phyloP scores from a whole-genome alignment of 169 alveolate species.

The Plasmodium relictum region DNA sequence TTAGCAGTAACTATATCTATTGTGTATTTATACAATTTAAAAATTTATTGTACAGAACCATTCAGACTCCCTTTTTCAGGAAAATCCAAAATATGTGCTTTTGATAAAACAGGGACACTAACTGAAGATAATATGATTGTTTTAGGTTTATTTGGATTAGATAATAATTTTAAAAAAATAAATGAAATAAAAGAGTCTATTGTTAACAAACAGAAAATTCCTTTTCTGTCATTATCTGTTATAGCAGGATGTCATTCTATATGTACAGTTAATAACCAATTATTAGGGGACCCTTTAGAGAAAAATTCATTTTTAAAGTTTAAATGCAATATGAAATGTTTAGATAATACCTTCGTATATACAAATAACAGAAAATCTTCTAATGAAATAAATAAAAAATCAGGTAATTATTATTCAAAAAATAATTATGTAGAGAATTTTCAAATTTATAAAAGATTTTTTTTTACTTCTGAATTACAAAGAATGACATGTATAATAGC shows the following conservation, averaged over 20 bases:
- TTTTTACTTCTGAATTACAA: constrained; percentile 90
- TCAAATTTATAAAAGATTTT: constrained; percentile 86
- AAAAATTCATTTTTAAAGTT: constrained; percentile 89
- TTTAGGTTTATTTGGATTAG: constrained; percentile 85
- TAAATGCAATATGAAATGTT: constrained; percentile 71
- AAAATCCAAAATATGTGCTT: constrained; percentile 92
- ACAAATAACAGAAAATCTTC: constrained; percentile 7
- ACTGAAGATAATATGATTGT: constrained; percentile 93
- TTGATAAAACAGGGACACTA: constrained; percentile 99
- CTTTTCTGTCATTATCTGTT: constrained; percentile 89
- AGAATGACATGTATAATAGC: constrained; percentile 87
- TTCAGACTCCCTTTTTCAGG: constrained; percentile 98
- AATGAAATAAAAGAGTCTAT: constrained; percentile 33
- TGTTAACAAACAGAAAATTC: constrained; percentile 68
- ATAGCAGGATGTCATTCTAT: constrained; percentile 97
- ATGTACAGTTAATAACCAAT: constrained; percentile 87
- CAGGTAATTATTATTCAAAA: not conserved
- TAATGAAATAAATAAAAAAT: constrained; percentile 7
- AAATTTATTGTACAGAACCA: constrained; percentile 99
- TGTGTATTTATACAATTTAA: constrained; percentile 90
- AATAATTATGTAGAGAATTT: constrained; percentile 79
- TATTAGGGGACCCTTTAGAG: constrained; percentile 98
- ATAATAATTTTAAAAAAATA: constrained; percentile 11
- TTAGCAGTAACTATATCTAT: constrained; percentile 97
- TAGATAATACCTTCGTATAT: constrained; percentile 58